Base-by-base conservation (phyloP, 805 yeast species). In the Naumovozyma castellii region DNA sequence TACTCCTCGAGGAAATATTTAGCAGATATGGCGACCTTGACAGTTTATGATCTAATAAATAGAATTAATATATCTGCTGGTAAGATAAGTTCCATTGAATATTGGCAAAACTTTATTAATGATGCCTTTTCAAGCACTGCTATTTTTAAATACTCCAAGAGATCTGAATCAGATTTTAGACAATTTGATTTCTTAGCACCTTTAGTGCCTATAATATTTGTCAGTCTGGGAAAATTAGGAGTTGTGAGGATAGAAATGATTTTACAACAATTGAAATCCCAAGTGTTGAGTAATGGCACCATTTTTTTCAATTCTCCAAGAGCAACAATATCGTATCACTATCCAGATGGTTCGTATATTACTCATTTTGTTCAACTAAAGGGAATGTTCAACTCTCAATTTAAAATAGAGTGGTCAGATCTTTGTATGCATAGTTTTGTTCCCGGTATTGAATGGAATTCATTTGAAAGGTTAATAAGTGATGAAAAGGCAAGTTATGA, bases 401-500 rank as follows among this genome's bases (percentile, higher is more conserved):
- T 84, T 45, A 72, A 75, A 45, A 73, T 86, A 25, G 92, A 84
- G 47, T 80, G 83, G 76, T 54, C 81, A 33, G 94, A 83, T 51
- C 64, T 79, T 45, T 73, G 73, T 22, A 59, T 72, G 5, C 68
- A 67, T 40, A 67, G 69, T 48, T 61, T 69, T 56, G 53, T 67
- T 41, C 69, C 79, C 41, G 66, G 66, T 47, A 46, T 73, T 44
- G 64, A 65, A 53, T 63, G 71, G 71, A 64, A 62, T 2, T 59
- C 73, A 0, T 47, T 73, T 25, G 76, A 72, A 39, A 64, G 59
- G 32, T 47, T 69, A 20, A 43, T 71, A 14, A 38, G 54, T 13
- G 59, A 63, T 54, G 57, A 54, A 19, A 32, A 42, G 1, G 49
- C 48, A 2, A 43, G 50, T 31, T 41, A 39, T 18, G 45, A 51